Conservation (phyloP, 768 basidiomycete species). For the Auricularia heimuer region DNA sequence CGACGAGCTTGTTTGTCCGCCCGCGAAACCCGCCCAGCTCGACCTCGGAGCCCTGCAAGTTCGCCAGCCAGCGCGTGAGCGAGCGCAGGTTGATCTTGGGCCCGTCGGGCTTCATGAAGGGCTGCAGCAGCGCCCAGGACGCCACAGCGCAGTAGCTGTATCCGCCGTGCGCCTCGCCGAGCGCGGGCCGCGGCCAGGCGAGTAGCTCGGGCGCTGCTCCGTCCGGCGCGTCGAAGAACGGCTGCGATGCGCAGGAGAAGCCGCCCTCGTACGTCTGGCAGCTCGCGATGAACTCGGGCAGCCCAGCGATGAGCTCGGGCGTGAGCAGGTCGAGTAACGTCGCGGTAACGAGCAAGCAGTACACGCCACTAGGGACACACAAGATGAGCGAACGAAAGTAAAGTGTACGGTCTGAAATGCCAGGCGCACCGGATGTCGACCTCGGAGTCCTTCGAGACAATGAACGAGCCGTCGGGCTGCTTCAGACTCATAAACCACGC, state of each 20-base stretch:
- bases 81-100: constrained; percentile 42
- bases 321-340: constrained; percentile 80
- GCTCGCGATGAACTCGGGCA: constrained; percentile 69
- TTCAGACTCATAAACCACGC: constrained; percentile 87
- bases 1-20: constrained; percentile 95
- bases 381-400: not conserved
- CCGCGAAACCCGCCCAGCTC: constrained; percentile 92
- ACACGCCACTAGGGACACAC: constrained; percentile 59
- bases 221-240: constrained; percentile 35
- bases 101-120: constrained; percentile 24
- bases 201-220: constrained; percentile 21
- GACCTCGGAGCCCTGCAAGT: constrained; percentile 73
- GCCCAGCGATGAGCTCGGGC: constrained; percentile 71
- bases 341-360: constrained; percentile 81
- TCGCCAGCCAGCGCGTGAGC: constrained; percentile 70
- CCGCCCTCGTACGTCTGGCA: constrained; percentile 99
- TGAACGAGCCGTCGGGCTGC: constrained; percentile 85
- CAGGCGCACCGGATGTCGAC: constrained; percentile 77
- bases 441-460: constrained; percentile 79
- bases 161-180: constrained; percentile 96
- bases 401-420: not conserved
- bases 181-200: constrained; percentile 49
- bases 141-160: constrained; percentile 93
- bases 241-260: constrained; percentile 71
- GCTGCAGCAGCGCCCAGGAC: constrained; percentile 67